A percentile compares a stretch with the other conserved stretches of the same genome.
These are phyloP conservation scores for Firmiana major DNA, from an alignment of 345 rosid species.

Conservation along the genomic window DNA sequence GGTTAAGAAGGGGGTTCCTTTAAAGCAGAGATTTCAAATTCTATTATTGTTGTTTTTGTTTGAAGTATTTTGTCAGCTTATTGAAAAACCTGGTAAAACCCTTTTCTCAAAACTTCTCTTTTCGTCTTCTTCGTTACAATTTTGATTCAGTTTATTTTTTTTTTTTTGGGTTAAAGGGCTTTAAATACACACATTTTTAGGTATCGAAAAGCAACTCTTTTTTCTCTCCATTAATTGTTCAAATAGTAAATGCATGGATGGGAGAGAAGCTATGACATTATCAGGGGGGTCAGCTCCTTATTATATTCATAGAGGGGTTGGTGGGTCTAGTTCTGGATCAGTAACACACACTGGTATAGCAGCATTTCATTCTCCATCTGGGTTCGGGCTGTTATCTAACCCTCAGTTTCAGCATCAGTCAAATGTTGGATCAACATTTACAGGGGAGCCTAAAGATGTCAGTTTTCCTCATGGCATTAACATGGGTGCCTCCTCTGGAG, in stretches of 20 bases:
- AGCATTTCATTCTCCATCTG: constrained; percentile 49
- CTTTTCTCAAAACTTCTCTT: constrained; percentile 16
- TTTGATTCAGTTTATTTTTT: constrained; percentile 12
- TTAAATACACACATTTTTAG: constrained; percentile 14
- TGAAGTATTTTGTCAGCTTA: constrained; percentile 10
- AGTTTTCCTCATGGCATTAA: constrained; percentile 57
- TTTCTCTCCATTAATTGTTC: background rate
- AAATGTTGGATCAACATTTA: constrained; percentile 47
- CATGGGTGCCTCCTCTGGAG: constrained; percentile 46
- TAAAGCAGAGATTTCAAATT: constrained; percentile 10
- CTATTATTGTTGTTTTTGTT: constrained; percentile 7
- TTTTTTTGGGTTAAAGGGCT: constrained; percentile 7
- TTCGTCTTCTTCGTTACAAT: background rate
- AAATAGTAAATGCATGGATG: constrained; percentile 90
- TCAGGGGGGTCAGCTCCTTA: constrained; percentile 76
- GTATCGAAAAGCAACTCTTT: background rate
- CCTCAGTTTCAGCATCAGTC: constrained; percentile 48
- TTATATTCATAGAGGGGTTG: constrained; percentile 68
- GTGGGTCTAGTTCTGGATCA: constrained; percentile 47
- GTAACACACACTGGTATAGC: constrained; percentile 41
- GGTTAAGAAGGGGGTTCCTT: constrained; percentile 14
- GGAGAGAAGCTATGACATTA: constrained; percentile 86
- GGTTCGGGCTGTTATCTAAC: constrained; percentile 51
- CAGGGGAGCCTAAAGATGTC: constrained; percentile 48
- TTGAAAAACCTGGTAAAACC: constrained; percentile 16